Conservation (phyloP, 2,329 filamentous ascomycete genomes). For the Harringtonia lauricola region DNA sequence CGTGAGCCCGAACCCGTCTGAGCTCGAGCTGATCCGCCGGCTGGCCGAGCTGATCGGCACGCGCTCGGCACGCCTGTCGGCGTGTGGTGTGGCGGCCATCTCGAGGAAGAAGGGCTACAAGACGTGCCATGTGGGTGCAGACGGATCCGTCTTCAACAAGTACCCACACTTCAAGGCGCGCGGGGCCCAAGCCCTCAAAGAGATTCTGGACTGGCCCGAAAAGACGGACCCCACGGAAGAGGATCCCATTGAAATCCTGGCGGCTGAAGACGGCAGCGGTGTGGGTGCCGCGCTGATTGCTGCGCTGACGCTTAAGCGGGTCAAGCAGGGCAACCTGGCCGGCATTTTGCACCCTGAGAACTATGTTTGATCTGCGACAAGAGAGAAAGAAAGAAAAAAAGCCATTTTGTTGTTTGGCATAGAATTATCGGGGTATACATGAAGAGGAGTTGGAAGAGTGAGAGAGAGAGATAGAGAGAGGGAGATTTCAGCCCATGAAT, state of each 20-base stretch:
- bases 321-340: conserved; percentile 50
- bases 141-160: conserved; percentile 97
- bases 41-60: conserved; percentile 92
- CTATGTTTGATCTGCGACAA: conserved; percentile 34
- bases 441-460: background rate
- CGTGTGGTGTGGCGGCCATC: conserved; percentile 92
- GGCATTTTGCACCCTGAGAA: conserved; percentile 57
- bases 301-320: conserved; percentile 53
- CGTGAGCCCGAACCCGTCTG: conserved; percentile 59
- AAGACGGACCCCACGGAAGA: conserved; percentile 59
- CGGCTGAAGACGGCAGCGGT: conserved; percentile 91
- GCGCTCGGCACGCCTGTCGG: conserved; percentile 81
- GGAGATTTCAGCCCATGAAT: conserved; percentile 48
- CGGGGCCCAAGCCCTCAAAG: conserved; percentile 77
- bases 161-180: conserved; percentile 97
- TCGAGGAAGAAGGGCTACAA: conserved; percentile 91
- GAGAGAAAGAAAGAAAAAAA: background rate
- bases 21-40: conserved; percentile 81
- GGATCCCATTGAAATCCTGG: conserved; percentile 77
- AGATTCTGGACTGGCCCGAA: conserved; percentile 89
- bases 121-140: conserved; percentile 86
- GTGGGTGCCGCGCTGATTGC: conserved; percentile 96
- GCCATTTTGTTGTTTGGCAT: background rate
- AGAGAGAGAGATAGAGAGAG: background rate
- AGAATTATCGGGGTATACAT: background rate